Evolutionary conservation across 768 basidiomycete species (phyloP).

Genomic region (Lyophyllum decastes): DNA sequence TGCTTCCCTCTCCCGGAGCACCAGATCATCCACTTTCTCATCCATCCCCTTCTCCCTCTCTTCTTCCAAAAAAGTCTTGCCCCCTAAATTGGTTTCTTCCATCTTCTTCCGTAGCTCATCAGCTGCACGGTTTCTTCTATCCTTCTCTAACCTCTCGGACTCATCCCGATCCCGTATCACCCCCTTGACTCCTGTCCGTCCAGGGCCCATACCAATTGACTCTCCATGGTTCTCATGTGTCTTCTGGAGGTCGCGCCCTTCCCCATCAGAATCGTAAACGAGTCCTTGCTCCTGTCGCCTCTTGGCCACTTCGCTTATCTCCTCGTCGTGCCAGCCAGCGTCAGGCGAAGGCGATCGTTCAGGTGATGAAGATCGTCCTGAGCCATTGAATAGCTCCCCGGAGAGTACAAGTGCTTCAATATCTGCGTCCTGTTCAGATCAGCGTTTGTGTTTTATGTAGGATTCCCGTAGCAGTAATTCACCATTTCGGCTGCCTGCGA

Average conservation of each 20-base stretch:
- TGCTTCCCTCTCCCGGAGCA: conserved; percentile 43
- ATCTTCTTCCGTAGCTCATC: conserved; percentile 54
- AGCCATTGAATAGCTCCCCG: conserved; percentile 68
- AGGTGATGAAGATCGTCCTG: conserved; percentile 61
- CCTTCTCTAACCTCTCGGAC: conserved; percentile 55
- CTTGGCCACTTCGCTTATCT: conserved; percentile 38
- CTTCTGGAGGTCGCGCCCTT: conserved; percentile 35
- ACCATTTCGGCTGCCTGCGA: conserved; percentile 2
- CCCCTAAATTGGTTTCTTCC: conserved; percentile 67
- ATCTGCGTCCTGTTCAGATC: conserved; percentile 22
- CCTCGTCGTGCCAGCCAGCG: conserved; percentile 57
- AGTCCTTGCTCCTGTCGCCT: conserved; percentile 36
- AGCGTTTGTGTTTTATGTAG: background rate
- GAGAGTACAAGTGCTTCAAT: conserved; percentile 42
- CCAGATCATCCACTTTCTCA: conserved; percentile 48
- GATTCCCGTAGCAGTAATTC: background rate
- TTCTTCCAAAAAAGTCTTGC: conserved; percentile 78
- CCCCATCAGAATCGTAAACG: conserved; percentile 45
- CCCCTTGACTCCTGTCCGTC: conserved; percentile 86
- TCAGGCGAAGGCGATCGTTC: conserved; percentile 63
- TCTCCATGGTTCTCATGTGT: conserved; percentile 39
- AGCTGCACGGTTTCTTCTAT: conserved; percentile 52
- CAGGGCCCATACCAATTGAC: conserved; percentile 84
- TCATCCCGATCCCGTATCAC: conserved; percentile 83
- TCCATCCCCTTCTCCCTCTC: conserved; percentile 55